These are phyloP conservation scores for Aspergillus pseudoglaucus DNA, from an alignment of 2,329 filamentous ascomycete genomes.

Conservation along the genomic window DNA sequence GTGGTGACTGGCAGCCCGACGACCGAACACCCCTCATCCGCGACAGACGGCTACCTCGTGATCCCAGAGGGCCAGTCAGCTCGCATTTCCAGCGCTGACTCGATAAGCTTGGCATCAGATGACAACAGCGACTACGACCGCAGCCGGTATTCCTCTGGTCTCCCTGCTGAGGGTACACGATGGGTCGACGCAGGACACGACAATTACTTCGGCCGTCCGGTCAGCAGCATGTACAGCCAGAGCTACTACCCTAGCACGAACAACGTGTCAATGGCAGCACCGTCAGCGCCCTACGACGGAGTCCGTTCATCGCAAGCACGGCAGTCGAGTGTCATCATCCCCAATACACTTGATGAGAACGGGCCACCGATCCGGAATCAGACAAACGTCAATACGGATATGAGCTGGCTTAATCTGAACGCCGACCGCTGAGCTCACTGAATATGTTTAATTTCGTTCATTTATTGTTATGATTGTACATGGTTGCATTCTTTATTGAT, in stretches of 20 bases:
- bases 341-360: conserved; percentile 17
- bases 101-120: conserved; percentile 33
- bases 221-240: conserved; percentile 37
- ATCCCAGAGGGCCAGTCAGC: conserved; percentile 37
- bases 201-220: conserved; percentile 30
- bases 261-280: conserved; percentile 5
- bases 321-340: conserved; percentile 29
- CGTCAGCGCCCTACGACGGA: conserved; percentile 8
- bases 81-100: conserved; percentile 39
- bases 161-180: neutral
- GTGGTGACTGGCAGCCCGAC: conserved; percentile 40
- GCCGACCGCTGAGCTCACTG: conserved; percentile 16
- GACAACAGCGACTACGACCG: conserved; percentile 23
- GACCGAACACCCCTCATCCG: conserved; percentile 27
- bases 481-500: neutral
- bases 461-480: neutral
- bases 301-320: conserved; percentile 12
- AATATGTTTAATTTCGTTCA: neutral
- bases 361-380: conserved; percentile 4
- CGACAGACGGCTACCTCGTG: conserved; percentile 22
- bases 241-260: conserved; percentile 27
- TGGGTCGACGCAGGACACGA: conserved; percentile 7
- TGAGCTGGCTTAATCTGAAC: conserved; percentile 40
- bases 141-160: conserved; percentile 14
- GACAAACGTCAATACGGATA: conserved; percentile 32